phyloP scores from a whole-genome alignment of 495 filamentous ascomycete genomes.

The Penicillium crystallinum region DNA sequence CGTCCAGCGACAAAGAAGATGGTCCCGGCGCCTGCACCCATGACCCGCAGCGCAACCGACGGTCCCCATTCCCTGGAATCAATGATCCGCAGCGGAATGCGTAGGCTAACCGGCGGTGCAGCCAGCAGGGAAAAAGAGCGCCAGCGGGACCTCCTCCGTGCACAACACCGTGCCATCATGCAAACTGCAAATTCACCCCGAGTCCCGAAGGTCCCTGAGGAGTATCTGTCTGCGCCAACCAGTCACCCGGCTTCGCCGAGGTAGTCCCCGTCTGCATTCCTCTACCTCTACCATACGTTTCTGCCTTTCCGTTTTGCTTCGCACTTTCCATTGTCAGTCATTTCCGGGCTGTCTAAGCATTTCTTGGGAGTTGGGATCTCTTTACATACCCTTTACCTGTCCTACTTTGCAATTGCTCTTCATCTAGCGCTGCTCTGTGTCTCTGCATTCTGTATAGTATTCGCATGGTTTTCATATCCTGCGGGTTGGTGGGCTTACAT shows the following conservation, averaged over 20 bases:
- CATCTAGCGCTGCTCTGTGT: constrained; percentile 2
- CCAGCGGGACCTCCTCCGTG: constrained; percentile 53
- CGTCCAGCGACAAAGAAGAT: constrained; percentile 44
- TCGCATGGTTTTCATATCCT: constrained; percentile 1
- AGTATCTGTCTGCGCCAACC: constrained; percentile 41
- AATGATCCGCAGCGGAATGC: constrained; percentile 62
- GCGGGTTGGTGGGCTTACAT: constrained; percentile 1
- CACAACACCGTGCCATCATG: constrained; percentile 42
- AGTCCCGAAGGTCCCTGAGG: constrained; percentile 60
- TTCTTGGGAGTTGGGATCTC: constrained; percentile 19
- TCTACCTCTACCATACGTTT: neutral
- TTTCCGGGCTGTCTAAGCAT: constrained; percentile 14
- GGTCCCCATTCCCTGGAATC: constrained; percentile 61
- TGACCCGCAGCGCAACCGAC: constrained; percentile 39
- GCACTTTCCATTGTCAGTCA: neutral
- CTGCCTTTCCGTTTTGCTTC: neutral
- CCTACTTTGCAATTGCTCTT: constrained; percentile 1
- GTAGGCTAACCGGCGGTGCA: constrained; percentile 60
- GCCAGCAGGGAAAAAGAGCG: constrained; percentile 53
- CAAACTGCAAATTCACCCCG: constrained; percentile 48
- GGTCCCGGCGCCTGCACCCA: constrained; percentile 48
- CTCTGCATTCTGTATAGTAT: constrained; percentile 17
- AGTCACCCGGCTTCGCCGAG: constrained; percentile 41
- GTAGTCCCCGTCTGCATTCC: constrained; percentile 5
- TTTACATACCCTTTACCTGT: constrained; percentile 15